Evolutionary conservation across 2,329 filamentous ascomycete genomes (phyloP).

Genomic region (Zalaria sp.): DNA sequence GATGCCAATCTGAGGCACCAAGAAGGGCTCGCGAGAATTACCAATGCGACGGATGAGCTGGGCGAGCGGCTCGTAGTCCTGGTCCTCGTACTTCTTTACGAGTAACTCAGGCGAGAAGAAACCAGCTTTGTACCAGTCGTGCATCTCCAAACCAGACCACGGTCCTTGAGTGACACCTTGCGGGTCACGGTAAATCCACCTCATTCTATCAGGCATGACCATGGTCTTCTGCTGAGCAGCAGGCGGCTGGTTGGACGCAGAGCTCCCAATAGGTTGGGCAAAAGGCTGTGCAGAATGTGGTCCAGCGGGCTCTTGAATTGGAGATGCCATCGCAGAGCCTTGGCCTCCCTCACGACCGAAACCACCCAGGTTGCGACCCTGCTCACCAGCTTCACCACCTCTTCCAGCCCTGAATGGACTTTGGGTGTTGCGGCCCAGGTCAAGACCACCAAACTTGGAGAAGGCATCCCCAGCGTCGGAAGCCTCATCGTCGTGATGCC

Average conservation of each 20-base stretch:
- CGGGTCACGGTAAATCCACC: slow-evolving; percentile 95
- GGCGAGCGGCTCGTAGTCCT: slow-evolving; percentile 86
- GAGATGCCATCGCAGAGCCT: not conserved
- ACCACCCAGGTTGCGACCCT: slow-evolving; percentile 1
- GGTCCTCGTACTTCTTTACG: slow-evolving; percentile 88
- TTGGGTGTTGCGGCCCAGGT: slow-evolving; percentile 35
- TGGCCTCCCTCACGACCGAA: slow-evolving; percentile 5
- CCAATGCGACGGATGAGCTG: slow-evolving; percentile 92
- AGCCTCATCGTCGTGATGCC: slow-evolving; percentile 44
- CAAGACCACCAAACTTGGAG: slow-evolving; percentile 2
- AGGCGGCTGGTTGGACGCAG: slow-evolving; percentile 54
- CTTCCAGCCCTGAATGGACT: slow-evolving; percentile 33
- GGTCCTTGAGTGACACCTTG: slow-evolving; percentile 86
- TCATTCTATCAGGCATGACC: slow-evolving; percentile 98
- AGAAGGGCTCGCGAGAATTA: slow-evolving; percentile 91
- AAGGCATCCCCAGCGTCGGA: slow-evolving; percentile 12
- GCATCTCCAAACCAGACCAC: slow-evolving; percentile 95
- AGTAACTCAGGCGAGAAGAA: slow-evolving; percentile 93
- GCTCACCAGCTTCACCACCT: slow-evolving; percentile 2
- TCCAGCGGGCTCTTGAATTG: slow-evolving; percentile 4
- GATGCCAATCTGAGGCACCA: slow-evolving; percentile 93
- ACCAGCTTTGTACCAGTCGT: slow-evolving; percentile 98
- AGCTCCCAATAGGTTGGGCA: slow-evolving; percentile 24
- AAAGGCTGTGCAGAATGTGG: slow-evolving; percentile 3
- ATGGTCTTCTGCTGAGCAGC: slow-evolving; percentile 65